Evolutionary conservation across 75 land plant genomes (phyloP), one percentile per base, ranked within the genome.

Genomic region (Pinus tabuliformis): DNA sequence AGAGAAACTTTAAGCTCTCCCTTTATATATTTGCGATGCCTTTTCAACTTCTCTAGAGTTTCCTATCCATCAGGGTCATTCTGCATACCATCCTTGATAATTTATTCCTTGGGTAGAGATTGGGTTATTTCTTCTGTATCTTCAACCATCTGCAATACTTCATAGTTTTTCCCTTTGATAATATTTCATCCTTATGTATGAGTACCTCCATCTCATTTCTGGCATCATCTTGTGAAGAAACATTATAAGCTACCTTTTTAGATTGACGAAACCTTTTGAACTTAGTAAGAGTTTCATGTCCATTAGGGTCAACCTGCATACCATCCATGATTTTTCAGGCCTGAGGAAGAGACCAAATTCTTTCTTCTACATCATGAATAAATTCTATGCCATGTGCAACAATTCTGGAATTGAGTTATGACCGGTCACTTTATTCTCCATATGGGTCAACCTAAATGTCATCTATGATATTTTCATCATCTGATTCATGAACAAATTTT

Each of bases 21-120:
- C 52, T 45, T 68, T 36, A 11, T 68, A 0, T 3, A 21, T 18
- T 52, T 49, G 1, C 49, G 71, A 68, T 20, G 21, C 39, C 39
- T 68, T 39, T 68, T 68, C 65, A 59, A 75, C 58, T 45, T 76
- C 70, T 20, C 61, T 17, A 45, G 72, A 82, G 45, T 70, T 64
- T 11, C 42, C 37, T n/a, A 17, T 52, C 76, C 72, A 39, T 78
- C 62, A 3, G 58, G 39, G 30, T 61, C 70, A 73, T 57, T 73
- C 58, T 77, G 45, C 52, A 74, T 78, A 54, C 56, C 20, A 62
- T 77, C 73, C 62, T 24, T 56, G 3, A 39, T 62, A 33, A 14
- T 37, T 36, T 65, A 21, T 6, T 65, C 18, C 56, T 58, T 59
- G 54, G 4, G 24, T 1, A 36, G 11, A 63, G 28, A 18, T n/a